Base-by-base conservation (phyloP, 176 grass and related monocot species). In the Cymbopogon citratus region DNA sequence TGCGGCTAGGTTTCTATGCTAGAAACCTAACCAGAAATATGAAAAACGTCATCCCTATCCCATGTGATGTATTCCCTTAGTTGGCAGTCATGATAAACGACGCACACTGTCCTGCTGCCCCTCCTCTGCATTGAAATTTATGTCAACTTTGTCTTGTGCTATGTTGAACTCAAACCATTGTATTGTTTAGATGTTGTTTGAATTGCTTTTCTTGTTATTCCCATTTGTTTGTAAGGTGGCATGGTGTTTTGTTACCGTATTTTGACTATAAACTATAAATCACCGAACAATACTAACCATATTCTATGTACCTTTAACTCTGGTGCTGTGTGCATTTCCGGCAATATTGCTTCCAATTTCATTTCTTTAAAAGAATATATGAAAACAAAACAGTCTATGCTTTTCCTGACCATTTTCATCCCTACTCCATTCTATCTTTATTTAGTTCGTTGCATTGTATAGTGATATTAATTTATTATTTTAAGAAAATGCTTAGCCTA, bases 401-500 rank as follows among this genome's bases (percentile, higher is more conserved):
- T 60, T 60, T 59, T 25, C n/a, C 23, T 60, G 23, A 25, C n/a
- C 56, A 60, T 60, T 60, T 60, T 60, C 10, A 60, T 60, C n/a
- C n/a, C 56, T 60, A 60, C 48, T 73, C 28, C 43, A 77, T 91
- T 40, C 18, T 52, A 28, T 54, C 12, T 39, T 51, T 76, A 11
- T 71, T 71, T 87, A 15, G 63, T n/a, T 73, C 18, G 36, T 77
- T 60, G 7, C 54, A 13, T 64, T 73, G 10, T 71, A 49, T 68
- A 60, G 26, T 63, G 24, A 13, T 48, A 5, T 81, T 80, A 54
- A 29, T 71, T 76, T 27, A 15, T 6, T 56, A 25, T 21, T 19
- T 82, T n/a, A 65, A 77, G 74, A 9, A 66, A 83, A 73, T 72
- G 9, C 44, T 66, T 41, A 39, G 7, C 41, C 63, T 39, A 63